Evolutionary conservation across 345 rosid genomes (phyloP), one percentile per base, ranked within the genome.

Genomic region (Syzygium oleosum): DNA sequence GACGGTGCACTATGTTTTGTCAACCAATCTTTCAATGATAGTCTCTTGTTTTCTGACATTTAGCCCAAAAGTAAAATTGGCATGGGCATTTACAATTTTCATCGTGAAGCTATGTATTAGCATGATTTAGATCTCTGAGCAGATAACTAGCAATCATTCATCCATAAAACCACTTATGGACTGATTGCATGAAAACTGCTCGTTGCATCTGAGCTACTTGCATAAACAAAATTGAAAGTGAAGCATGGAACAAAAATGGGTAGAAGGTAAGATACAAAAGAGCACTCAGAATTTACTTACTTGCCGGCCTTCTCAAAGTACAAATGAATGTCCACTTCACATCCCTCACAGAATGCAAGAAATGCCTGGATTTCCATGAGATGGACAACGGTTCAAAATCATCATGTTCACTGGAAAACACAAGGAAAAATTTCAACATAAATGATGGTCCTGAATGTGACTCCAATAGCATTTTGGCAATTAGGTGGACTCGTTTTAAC

Each of bases 251-350:
- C 87, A 21, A 56, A 29, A 59, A 23, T 43, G 61, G 86, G 79
- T 23, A 41, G 27, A 59, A 84, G 51, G 31, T 87, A 59, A 86
- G 13, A 53, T 31, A 15, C 23, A 43, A 61, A 52, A 43, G 73
- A n/a, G 21, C 2, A 46, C 27, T 25, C 3, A 87, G 52, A 87
- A 87, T 85, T 79, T 87, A 91, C 98, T 94, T 98, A 96, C 99
- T 96, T 93, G 91, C 99, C 98, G 86, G 97, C 93, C 90, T 96
- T 98, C 91, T 96, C 96, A 87, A 96, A 93, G 87, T 92, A 95
- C 52, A 96, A 88, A 88, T 93, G 96, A 87, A 96, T 94, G 89
- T 96, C 99, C 5, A 93, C 94, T 92, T 95, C 98, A 88, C 96
- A 96, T 63, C 97, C 96, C 87, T 96, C 98, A 15, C 98, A 96